Percentiles rank a stretch among this genome's conserved stretches.
Conservation (phyloP, 306 rosid species). For the Mimosa pudica region DNA sequence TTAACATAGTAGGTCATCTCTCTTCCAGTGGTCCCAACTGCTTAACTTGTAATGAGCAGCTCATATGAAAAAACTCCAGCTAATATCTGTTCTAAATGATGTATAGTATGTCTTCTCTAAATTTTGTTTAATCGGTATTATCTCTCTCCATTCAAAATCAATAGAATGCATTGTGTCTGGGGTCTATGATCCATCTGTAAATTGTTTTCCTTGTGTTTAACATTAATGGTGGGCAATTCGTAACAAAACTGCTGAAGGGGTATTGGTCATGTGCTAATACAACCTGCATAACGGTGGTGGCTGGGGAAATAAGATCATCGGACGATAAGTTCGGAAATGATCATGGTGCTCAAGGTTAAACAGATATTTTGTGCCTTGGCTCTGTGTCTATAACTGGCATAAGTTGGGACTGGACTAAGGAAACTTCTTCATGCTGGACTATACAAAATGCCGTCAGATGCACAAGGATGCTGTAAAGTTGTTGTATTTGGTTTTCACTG, state of each 20-base stretch:
- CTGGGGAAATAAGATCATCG: slow-evolving; percentile 34
- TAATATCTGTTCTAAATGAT: slow-evolving; percentile 38
- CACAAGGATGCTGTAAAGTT: slow-evolving; percentile 45
- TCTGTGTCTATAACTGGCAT: slow-evolving; percentile 41
- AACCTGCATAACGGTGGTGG: slow-evolving; percentile 34
- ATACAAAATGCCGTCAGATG: slow-evolving; percentile 47
- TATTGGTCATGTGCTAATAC: slow-evolving; percentile 36
- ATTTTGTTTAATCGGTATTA: slow-evolving; percentile 33
- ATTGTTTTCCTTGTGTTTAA: slow-evolving; percentile 31
- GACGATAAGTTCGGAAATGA: slow-evolving; percentile 34
- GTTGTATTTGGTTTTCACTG: slow-evolving; percentile 30
- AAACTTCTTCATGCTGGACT: slow-evolving; percentile 38
- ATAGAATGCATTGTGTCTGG: slow-evolving; percentile 37
- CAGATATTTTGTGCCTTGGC: slow-evolving; percentile 40
- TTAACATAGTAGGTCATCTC: slow-evolving; percentile 15
- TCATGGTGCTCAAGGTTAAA: slow-evolving; percentile 45
- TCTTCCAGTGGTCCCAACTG: slow-evolving; percentile 39
- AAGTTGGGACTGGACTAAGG: slow-evolving; percentile 6
- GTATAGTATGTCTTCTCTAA: slow-evolving; percentile 40
- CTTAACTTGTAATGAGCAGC: slow-evolving; percentile 46
- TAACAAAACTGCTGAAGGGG: slow-evolving; percentile 34
- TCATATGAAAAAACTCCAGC: slow-evolving; percentile 39
- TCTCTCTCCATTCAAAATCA: slow-evolving; percentile 43
- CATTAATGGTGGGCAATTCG: slow-evolving; percentile 34
- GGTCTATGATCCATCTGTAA: slow-evolving; percentile 30